Evolutionary conservation across 2,329 filamentous ascomycete genomes (phyloP).

Genomic region (Diaporthe sp.): DNA sequence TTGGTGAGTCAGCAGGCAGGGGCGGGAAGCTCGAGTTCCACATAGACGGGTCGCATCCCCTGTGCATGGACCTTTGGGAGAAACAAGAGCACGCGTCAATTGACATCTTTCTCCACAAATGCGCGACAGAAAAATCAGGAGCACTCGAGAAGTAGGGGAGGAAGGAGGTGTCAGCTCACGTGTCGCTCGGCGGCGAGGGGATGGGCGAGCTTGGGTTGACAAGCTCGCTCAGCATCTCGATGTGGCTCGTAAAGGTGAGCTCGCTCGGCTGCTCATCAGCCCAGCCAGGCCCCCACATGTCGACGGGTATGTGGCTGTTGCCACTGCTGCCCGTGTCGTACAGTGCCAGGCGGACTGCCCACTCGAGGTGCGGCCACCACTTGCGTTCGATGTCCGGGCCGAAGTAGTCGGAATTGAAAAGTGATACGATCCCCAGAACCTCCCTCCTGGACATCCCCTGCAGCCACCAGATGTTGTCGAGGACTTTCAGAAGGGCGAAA

Average conservation of each 20-base stretch:
- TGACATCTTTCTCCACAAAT: slow-evolving; percentile 22
- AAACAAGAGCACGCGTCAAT: slow-evolving; percentile 35
- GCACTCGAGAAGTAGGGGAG: background rate
- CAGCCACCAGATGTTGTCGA: slow-evolving; percentile 78
- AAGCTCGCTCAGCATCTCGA: slow-evolving; percentile 61
- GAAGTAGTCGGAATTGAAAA: slow-evolving; percentile 70
- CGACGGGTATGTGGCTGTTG: slow-evolving; percentile 62
- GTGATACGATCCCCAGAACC: slow-evolving; percentile 72
- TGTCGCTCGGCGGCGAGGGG: slow-evolving; percentile 33
- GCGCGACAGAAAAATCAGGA: background rate
- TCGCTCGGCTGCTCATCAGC: slow-evolving; percentile 51
- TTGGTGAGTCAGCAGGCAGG: slow-evolving; percentile 26
- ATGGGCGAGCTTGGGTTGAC: slow-evolving; percentile 43
- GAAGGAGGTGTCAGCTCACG: slow-evolving; percentile 36
- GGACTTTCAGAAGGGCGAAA: slow-evolving; percentile 74
- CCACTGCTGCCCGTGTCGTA: slow-evolving; percentile 66
- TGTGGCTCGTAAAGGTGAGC: slow-evolving; percentile 57
- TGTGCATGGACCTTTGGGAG: slow-evolving; percentile 23
- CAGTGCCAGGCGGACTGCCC: slow-evolving; percentile 72
- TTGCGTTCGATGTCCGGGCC: slow-evolving; percentile 55
- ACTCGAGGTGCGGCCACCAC: slow-evolving; percentile 74
- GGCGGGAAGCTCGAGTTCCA: background rate
- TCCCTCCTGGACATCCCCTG: slow-evolving; percentile 76
- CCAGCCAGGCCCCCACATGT: slow-evolving; percentile 70
- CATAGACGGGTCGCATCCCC: slow-evolving; percentile 18